Evolutionary conservation across 2,329 filamentous ascomycete species (phyloP), one percentile per base, ranked within the genome.

Genomic region (Fusarium siculi): DNA sequence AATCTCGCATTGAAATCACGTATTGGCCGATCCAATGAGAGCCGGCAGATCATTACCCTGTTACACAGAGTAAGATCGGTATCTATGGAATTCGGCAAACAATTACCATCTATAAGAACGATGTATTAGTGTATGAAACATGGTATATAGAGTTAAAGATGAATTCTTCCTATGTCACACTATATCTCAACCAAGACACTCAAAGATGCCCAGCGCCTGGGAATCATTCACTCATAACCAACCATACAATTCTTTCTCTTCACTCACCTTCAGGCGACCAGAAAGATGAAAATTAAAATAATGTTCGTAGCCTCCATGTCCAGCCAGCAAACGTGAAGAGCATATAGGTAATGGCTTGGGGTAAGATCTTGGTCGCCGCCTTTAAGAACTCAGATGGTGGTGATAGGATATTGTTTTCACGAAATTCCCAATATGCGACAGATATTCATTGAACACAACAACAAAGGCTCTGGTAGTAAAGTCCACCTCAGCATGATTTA

Each of bases 1-100:
- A 70, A 76, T 76, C 44, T 43, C 39, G 53, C 58, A 25, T 46
- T 30, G 47, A 42, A 53, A 76, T 76, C 68, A 66, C 73, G 74
- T 40, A 65, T 70, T 70, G 43, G 30, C 42, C 37, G 11, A 50
- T 40, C 37, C 52, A 52, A 54, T 63, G 39, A 55, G 64, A 58
- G 42, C 46, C 37, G 30, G 62, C 57, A 72, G 60, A 74, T 64
- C 42, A 44, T 42, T 47, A 21, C 49, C 42, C 28, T 10, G 32
- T 39, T 25, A 21, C 32, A 34, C 34, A 40, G 21, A 25, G 23
- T 3, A 37, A 30, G 28, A 25, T 21, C 25, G 25, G 34, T 21
- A 61, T 43, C 11, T 42, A 21, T 34, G 25, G 47, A 30, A 34
- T n/a, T 23, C 34, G n/a, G 28, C 25, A 30, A 32, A 44, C 23